phyloP scores from a whole-genome alignment of 139 green algal species.

The Chlorokybus atmophyticus region DNA sequence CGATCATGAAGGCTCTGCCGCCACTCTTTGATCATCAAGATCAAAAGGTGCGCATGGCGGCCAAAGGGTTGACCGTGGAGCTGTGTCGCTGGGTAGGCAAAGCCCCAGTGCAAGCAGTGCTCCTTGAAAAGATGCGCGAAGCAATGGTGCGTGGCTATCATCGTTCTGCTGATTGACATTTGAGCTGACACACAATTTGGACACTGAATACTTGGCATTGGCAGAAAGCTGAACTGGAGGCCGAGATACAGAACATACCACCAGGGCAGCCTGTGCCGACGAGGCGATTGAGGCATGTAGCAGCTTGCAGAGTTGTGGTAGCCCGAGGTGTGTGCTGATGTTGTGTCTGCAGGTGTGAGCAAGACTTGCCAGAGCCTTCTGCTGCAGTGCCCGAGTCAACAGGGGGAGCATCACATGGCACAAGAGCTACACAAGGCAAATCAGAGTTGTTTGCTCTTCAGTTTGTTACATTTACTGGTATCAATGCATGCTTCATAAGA shows the following conservation, averaged over 20 bases:
- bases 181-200: background rate
- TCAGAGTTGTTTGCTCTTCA: background rate
- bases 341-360: constrained; percentile 8
- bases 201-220: background rate
- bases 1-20: constrained; percentile 67
- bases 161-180: background rate
- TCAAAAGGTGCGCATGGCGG: constrained; percentile 55
- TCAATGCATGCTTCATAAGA: background rate
- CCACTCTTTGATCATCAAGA: constrained; percentile 75
- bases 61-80: constrained; percentile 75
- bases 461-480: background rate
- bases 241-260: constrained; percentile 15
- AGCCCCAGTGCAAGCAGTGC: constrained; percentile 43
- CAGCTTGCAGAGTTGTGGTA: background rate
- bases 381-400: constrained; percentile 1
- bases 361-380: constrained; percentile 1
- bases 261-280: background rate
- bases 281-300: background rate
- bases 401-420: constrained; percentile 1
- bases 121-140: constrained; percentile 78
- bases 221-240: constrained; percentile 26
- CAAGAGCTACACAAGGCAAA: background rate
- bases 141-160: constrained; percentile 39
- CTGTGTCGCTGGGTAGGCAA: constrained; percentile 60
- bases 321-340: background rate